Evolutionary conservation across 805 yeast genomes (phyloP).

Genomic region (Candida berthetii): DNA sequence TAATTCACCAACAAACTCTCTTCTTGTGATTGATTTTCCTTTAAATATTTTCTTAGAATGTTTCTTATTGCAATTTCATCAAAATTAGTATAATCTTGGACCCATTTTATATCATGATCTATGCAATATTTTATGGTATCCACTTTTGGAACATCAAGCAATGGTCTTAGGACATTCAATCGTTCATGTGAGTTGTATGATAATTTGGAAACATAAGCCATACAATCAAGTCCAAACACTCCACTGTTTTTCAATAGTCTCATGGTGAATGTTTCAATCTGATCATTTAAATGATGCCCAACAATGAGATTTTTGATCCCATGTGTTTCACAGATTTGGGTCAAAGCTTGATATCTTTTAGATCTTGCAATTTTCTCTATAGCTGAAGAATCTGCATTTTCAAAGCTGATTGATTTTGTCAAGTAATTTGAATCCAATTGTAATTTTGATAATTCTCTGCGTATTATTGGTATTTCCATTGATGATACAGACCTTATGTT

Average conservation of each 20-base stretch:
- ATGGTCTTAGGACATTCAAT: slow-evolving; percentile 41
- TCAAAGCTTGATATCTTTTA: slow-evolving; percentile 41
- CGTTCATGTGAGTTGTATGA: slow-evolving; percentile 9
- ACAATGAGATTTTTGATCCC: slow-evolving; percentile 35
- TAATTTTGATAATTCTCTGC: slow-evolving; percentile 8
- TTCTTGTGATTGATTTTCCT: slow-evolving; percentile 8
- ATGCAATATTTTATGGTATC: slow-evolving; percentile 41
- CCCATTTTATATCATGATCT: slow-evolving; percentile 42
- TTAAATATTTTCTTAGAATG: slow-evolving; percentile 33
- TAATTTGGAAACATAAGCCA: slow-evolving; percentile 24
- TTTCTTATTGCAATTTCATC: slow-evolving; percentile 52
- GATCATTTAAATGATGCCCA: slow-evolving; percentile 73
- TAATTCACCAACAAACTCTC: slow-evolving; percentile 9
- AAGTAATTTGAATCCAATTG: slow-evolving; percentile 23
- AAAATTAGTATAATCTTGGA: slow-evolving; percentile 62
- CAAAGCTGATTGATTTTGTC: slow-evolving; percentile 15
- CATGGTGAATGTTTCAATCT: slow-evolving; percentile 60
- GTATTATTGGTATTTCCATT: slow-evolving; percentile 17
- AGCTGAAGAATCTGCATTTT: slow-evolving; percentile 19
- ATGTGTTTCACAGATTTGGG: slow-evolving; percentile 29
- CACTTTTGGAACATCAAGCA: slow-evolving; percentile 38
- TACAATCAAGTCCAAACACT: slow-evolving; percentile 56
- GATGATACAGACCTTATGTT: slow-evolving; percentile 34
- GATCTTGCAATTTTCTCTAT: slow-evolving; percentile 59
- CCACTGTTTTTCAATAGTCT: slow-evolving; percentile 41